Evolutionary conservation across 192 early-diverging fungal species (phyloP), one percentile per base, ranked within the genome.

Genomic region (Coemansia sp.): DNA sequence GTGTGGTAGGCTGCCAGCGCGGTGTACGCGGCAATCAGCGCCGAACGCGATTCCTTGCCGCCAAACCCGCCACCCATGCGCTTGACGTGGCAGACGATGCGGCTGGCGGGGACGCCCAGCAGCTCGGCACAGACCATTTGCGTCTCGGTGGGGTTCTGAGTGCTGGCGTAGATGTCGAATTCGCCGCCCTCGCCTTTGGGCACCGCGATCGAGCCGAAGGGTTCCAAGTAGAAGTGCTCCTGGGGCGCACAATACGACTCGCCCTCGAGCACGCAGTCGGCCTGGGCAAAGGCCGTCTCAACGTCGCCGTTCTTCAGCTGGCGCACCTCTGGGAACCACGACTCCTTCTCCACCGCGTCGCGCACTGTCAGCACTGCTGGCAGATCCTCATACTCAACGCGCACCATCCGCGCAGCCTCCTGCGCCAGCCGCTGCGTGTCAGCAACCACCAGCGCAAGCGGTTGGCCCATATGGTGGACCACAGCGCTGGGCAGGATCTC

Each of bases 171-270:
- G n/a, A 95, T 69, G 68, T 92, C 91, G 24, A 90, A 82, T 73
- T 94, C 92, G 69, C 87, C 85, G 66, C 86, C 90, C 74, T 93
- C 92, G 67, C 78, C 82, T 54, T 78, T 77, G 30, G 90, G 90
- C 58, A 90, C 87, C 25, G 88, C 84, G 7, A 92, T 49, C 4
- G 85, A 77, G 7, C 76, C 85, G 27, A 92, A 76, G 9, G 93
- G 91, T 71, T 95, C 93, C 49, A 95, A 80, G 67, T 95, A 95
- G 63, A 95, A 95, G 66, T 95, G 93, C 70, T 95, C 93, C 71
- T 91, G 88, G 16, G 74, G 78, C 52, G 74, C 82, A 25, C 86
- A 69, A 58, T 79, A 83, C 49, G 78, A 79, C 64, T 72, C 68
- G 55, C 89, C 89, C 65, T 83, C 78, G 53, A 89, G 68, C 30